phyloP scores from a whole-genome alignment of 1,139 yeast genomes.

The Scheffersomyces stambukii region DNA sequence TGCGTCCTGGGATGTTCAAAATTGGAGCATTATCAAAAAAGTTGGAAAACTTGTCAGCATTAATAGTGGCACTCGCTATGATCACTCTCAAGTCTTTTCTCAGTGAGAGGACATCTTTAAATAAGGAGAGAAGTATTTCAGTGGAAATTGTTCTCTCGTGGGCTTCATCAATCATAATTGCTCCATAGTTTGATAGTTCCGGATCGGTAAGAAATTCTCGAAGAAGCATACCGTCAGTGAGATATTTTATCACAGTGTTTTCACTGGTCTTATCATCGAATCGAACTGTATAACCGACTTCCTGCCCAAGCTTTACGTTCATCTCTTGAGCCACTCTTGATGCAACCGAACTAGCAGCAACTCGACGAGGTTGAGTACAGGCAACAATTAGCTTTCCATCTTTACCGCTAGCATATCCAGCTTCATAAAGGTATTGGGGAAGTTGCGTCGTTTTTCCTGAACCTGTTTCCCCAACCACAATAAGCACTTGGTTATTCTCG shows the following conservation, averaged over 20 bases:
- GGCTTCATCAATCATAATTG: constrained; percentile 93
- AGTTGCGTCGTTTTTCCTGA: constrained; percentile 96
- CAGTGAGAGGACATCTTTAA: constrained; percentile 63
- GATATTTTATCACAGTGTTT: constrained; percentile 69
- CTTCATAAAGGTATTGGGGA: constrained; percentile 84
- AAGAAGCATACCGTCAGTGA: constrained; percentile 93
- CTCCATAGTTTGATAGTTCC: constrained; percentile 61
- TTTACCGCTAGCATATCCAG: constrained; percentile 57
- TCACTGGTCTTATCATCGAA: constrained; percentile 73
- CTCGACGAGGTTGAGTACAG: constrained; percentile 94
- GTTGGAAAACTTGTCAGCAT: constrained; percentile 77
- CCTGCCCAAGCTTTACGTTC: constrained; percentile 64
- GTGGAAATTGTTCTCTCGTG: constrained; percentile 94
- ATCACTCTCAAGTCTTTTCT: constrained; percentile 70
- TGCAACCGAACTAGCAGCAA: constrained; percentile 94
- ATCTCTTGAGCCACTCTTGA: constrained; percentile 87
- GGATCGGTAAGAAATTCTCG: constrained; percentile 84
- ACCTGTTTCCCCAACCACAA: constrained; percentile 96
- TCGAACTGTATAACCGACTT: constrained; percentile 85
- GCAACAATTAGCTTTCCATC: constrained; percentile 49
- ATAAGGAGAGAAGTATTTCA: constrained; percentile 77
- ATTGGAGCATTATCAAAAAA: constrained; percentile 84
- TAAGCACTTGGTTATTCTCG: constrained; percentile 63
- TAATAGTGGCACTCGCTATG: constrained; percentile 92
- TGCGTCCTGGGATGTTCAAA: constrained; percentile 82